Conservation (phyloP, 1,284 basidiomycete species). For the Phenoliferia sp. region DNA sequence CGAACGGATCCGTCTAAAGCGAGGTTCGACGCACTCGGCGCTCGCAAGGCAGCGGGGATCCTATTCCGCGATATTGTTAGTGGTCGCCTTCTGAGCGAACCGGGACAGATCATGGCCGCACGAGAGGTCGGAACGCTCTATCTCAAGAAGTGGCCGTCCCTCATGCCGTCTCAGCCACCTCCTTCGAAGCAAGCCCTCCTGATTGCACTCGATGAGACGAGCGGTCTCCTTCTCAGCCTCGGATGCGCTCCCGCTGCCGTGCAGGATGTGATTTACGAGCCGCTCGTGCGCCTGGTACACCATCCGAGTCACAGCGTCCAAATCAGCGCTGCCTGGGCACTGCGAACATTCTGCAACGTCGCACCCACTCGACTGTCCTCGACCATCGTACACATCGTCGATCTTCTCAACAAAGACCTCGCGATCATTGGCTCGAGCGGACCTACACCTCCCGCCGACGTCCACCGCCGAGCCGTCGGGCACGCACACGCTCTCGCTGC, state of each 20-base stretch:
- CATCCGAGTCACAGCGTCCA: constrained; percentile 86
- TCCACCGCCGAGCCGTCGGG: constrained; percentile 69
- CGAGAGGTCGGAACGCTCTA: constrained; percentile 76
- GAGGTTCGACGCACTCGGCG: constrained; percentile 68
- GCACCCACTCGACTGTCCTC: constrained; percentile 79
- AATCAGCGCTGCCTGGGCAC: constrained; percentile 76
- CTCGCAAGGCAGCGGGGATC: constrained; percentile 68
- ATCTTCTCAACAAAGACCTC: constrained; percentile 76
- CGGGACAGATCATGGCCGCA: constrained; percentile 86
- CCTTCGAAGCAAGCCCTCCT: constrained; percentile 68
- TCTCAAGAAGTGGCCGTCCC: constrained; percentile 83
- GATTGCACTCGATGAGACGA: constrained; percentile 74
- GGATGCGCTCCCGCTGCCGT: constrained; percentile 87
- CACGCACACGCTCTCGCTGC: constrained; percentile 84
- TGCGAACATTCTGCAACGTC: constrained; percentile 83
- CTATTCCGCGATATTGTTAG: constrained; percentile 81
- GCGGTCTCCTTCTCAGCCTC: constrained; percentile 78
- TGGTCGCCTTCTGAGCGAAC: constrained; percentile 80
- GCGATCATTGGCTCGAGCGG: constrained; percentile 44
- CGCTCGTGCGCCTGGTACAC: constrained; percentile 73
- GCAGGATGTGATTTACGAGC: constrained; percentile 82
- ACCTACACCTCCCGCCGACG: constrained; percentile 66
- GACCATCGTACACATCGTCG: constrained; percentile 66
- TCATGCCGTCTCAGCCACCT: constrained; percentile 76
- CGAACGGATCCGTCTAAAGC: constrained; percentile 39